Evolutionary conservation across 495 filamentous ascomycete species (phyloP).

Genomic region (Penicillium goetzii): DNA sequence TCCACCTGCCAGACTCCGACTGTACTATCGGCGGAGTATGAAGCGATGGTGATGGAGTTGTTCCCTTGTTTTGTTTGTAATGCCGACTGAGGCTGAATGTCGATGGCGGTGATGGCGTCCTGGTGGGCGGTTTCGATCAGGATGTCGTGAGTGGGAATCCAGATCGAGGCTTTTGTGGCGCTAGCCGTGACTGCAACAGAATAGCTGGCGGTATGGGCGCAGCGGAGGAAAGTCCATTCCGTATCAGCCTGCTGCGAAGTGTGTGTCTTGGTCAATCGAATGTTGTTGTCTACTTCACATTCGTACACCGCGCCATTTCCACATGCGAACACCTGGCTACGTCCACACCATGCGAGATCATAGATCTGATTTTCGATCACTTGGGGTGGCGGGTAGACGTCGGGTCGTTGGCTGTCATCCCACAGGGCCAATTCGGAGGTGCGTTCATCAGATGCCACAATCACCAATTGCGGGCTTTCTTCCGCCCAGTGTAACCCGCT

Average conservation of each 20-base stretch:
- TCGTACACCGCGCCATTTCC: slow-evolving; percentile 48
- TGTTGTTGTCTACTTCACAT: slow-evolving; percentile 46
- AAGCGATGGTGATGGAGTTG: slow-evolving; percentile 44
- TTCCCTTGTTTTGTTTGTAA: slow-evolving; percentile 25
- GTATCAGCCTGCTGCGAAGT: slow-evolving; percentile 32
- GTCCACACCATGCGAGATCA: slow-evolving; percentile 45
- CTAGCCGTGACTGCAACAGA: slow-evolving; percentile 45
- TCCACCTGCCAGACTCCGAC: slow-evolving; percentile 73
- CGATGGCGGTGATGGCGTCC: slow-evolving; percentile 51
- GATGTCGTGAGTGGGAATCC: slow-evolving; percentile 53
- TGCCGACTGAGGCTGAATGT: slow-evolving; percentile 46
- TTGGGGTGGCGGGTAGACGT: slow-evolving; percentile 47
- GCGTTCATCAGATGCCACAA: slow-evolving; percentile 47
- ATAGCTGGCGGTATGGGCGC: slow-evolving; percentile 27
- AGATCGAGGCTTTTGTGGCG: slow-evolving; percentile 39
- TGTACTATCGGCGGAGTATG: slow-evolving; percentile 60
- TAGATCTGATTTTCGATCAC: slow-evolving; percentile 43
- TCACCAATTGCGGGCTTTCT: slow-evolving; percentile 43
- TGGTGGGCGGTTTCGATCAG: slow-evolving; percentile 45
- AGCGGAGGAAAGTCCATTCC: slow-evolving; percentile 47
- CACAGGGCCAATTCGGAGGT: slow-evolving; percentile 51
- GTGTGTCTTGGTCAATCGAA: slow-evolving; percentile 43
- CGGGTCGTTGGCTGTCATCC: slow-evolving; percentile 47
- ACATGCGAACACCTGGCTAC: slow-evolving; percentile 43
- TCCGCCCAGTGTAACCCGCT: slow-evolving; percentile 48